These are phyloP conservation scores for Trichoderma arundinaceum DNA, from an alignment of 2,329 filamentous ascomycete genomes.

Conservation along the genomic window DNA sequence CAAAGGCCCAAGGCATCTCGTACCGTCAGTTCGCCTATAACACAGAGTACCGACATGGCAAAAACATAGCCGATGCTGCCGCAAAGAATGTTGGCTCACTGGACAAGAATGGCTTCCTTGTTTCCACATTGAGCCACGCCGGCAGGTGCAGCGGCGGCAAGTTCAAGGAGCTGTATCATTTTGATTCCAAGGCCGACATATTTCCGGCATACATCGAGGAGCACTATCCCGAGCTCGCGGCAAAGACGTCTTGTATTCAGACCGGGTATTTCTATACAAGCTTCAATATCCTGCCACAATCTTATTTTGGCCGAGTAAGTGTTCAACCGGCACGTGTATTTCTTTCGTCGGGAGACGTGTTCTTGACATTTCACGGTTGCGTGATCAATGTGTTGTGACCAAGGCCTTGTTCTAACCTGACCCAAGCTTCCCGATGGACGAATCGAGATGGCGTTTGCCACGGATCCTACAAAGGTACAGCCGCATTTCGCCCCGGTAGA, in stretches of 20 bases:
- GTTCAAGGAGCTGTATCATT: conserved; percentile 58
- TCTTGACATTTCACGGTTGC: not conserved
- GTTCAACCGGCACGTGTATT: not conserved
- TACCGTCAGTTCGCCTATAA: conserved; percentile 54
- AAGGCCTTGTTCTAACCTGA: not conserved
- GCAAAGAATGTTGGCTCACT: conserved; percentile 49
- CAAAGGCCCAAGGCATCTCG: conserved; percentile 47
- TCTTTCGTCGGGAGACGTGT: not conserved
- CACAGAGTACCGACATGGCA: conserved; percentile 57
- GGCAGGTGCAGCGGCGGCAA: conserved; percentile 52
- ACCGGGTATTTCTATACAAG: conserved; percentile 57
- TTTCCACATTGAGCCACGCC: conserved; percentile 58
- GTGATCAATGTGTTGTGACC: not conserved
- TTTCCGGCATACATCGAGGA: conserved; percentile 53
- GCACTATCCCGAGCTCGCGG: conserved; percentile 51
- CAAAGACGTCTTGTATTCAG: conserved; percentile 58
- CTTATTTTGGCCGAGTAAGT: conserved; percentile 54
- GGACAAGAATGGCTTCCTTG: conserved; percentile 55
- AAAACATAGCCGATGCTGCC: conserved; percentile 62
- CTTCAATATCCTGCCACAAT: conserved; percentile 52
- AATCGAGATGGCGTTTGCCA: conserved; percentile 56
- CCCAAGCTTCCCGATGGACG: conserved; percentile 48
- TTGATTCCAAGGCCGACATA: conserved; percentile 58
- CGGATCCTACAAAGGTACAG: conserved; percentile 44
- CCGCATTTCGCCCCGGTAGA: conserved; percentile 55